phyloP scores from a whole-genome alignment of 352 stramenopile species.

The Globisporangium camurandrum region DNA sequence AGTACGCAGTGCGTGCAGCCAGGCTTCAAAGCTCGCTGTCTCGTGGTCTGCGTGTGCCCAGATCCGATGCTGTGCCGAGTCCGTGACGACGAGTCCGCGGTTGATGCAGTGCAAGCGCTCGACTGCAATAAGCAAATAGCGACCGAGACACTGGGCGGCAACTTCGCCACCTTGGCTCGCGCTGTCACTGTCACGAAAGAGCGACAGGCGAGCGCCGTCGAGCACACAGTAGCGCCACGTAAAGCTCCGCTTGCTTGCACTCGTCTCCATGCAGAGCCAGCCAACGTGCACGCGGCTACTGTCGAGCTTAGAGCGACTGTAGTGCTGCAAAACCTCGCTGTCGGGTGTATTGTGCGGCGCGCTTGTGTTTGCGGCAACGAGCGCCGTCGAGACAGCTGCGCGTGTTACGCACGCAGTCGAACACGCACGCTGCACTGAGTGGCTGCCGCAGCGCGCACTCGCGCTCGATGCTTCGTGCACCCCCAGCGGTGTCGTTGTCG shows the following conservation, averaged over 20 bases:
- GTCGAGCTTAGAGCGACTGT: conserved; percentile 7
- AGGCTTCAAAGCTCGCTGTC: conserved; percentile 24
- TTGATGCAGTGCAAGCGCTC: conserved; percentile 37
- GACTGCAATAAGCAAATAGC: conserved; percentile 18
- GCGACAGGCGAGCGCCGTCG: conserved; percentile 22
- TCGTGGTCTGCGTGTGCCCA: conserved; percentile 32
- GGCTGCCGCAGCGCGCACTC: neutral
- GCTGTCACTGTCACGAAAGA: conserved; percentile 14
- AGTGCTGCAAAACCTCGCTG: neutral
- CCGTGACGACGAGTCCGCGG: conserved; percentile 28
- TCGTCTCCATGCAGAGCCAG: conserved; percentile 26
- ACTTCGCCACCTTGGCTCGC: too few species aligned
- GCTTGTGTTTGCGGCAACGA: neutral
- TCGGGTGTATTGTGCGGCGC: neutral
- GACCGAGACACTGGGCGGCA: conserved; percentile 6
- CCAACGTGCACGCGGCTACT: conserved; percentile 18
- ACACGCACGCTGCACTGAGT: conserved; percentile 6
- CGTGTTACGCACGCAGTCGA: neutral
- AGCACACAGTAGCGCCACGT: conserved; percentile 35
- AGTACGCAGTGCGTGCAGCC: conserved; percentile 18
- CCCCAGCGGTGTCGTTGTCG: too few species aligned
- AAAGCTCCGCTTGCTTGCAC: conserved; percentile 24
- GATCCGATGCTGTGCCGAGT: conserved; percentile 16
- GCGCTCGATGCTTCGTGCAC: neutral
- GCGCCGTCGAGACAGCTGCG: neutral